phyloP scores from a whole-genome alignment of 192 early-diverging fungal genomes.

The Entomortierella chlamydospora region DNA sequence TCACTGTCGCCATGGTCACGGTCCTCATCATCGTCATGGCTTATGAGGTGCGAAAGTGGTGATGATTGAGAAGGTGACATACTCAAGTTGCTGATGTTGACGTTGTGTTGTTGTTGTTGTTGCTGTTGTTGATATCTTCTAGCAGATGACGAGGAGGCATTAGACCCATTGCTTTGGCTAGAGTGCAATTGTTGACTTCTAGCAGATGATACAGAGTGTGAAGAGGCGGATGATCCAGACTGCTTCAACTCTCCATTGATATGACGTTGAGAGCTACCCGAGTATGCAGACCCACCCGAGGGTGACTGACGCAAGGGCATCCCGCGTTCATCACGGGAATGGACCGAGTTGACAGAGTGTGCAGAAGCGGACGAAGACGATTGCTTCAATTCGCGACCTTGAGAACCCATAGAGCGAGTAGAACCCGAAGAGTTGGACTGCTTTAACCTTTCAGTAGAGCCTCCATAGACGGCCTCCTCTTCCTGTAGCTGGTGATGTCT shows the following conservation, averaged over 20 bases:
- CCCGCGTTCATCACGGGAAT: not conserved
- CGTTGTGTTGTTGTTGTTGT: not conserved
- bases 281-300: slow-evolving; percentile 30
- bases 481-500: slow-evolving; percentile 21
- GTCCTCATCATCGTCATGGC: slow-evolving; percentile 19
- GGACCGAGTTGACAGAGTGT: slow-evolving; percentile 9
- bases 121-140: slow-evolving; percentile 14
- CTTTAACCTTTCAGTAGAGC: slow-evolving; percentile 1
- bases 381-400: slow-evolving; percentile 33
- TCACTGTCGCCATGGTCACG: slow-evolving; percentile 15
- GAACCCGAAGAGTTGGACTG: slow-evolving; percentile 39
- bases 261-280: slow-evolving; percentile 7
- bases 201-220: slow-evolving; percentile 10
- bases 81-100: too few relatives aligned
- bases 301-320: slow-evolving; percentile 29
- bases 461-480: not conserved
- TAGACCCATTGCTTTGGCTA: slow-evolving; percentile 24
- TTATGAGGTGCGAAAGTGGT: slow-evolving; percentile 6
- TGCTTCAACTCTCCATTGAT: slow-evolving; percentile 30
- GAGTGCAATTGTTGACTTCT: slow-evolving; percentile 13
- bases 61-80: slow-evolving; percentile 3
- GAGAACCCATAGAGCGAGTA: slow-evolving; percentile 7
- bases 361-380: slow-evolving; percentile 35
- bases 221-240: slow-evolving; percentile 37
- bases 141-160: slow-evolving; percentile 12